phyloP scores from a whole-genome alignment of 2,329 filamentous ascomycete genomes.

The Aureobasidium lini region DNA sequence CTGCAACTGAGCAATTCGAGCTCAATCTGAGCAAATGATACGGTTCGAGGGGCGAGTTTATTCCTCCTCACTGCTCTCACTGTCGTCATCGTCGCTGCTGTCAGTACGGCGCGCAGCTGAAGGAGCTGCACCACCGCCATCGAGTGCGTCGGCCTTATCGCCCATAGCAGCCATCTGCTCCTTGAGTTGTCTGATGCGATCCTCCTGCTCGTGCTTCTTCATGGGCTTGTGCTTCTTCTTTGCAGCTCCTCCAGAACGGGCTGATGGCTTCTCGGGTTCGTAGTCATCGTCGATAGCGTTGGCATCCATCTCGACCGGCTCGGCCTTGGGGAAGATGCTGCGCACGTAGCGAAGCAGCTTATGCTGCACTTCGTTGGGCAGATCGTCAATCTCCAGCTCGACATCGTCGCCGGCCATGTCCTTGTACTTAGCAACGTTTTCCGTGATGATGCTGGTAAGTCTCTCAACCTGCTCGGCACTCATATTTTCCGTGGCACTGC shows the following conservation, averaged over 20 bases:
- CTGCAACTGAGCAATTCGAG: not conserved
- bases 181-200: conserved; percentile 56
- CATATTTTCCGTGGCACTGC: conserved; percentile 49
- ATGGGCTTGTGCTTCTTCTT: conserved; percentile 71
- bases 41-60: conserved; percentile 17
- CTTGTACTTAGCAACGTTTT: conserved; percentile 67
- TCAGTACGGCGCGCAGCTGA: conserved; percentile 11
- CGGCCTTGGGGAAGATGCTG: conserved; percentile 28
- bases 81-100: conserved; percentile 46
- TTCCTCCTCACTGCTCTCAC: conserved; percentile 45
- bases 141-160: not conserved
- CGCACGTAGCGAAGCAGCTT: conserved; percentile 50
- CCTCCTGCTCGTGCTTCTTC: conserved; percentile 64
- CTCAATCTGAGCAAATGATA: not conserved
- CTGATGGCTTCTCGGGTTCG: conserved; percentile 35
- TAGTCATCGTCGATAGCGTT: conserved; percentile 42
- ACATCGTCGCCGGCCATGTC: conserved; percentile 51
- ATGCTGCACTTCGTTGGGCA: conserved; percentile 47
- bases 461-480: conserved; percentile 69
- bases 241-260: conserved; percentile 38
- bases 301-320: conserved; percentile 27
- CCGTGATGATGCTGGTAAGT: conserved; percentile 84
- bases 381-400: conserved; percentile 58
- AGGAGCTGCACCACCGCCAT: not conserved
- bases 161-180: conserved; percentile 43